phyloP scores from a whole-genome alignment of 768 basidiomycete genomes.

The Termitomyces sp. region DNA sequence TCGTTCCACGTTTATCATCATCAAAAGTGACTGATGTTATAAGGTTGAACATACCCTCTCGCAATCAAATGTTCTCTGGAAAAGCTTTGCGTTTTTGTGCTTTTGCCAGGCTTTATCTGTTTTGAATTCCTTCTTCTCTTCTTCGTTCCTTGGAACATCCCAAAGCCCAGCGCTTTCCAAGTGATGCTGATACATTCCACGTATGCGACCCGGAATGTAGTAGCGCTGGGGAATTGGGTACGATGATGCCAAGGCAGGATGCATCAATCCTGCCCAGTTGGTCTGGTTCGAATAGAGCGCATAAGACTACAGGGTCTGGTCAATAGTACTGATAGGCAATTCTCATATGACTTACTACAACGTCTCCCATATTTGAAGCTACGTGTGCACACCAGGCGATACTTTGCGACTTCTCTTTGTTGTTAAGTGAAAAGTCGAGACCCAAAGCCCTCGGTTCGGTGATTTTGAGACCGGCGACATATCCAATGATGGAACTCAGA shows the following conservation, averaged over 20 bases:
- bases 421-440: constrained; percentile 43
- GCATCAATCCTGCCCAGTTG: constrained; percentile 60
- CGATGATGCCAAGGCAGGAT: constrained; percentile 46
- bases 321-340: neutral
- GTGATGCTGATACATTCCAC: constrained; percentile 48
- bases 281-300: constrained; percentile 53
- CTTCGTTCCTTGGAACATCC: constrained; percentile 37
- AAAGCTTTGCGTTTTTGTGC: constrained; percentile 26
- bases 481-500: constrained; percentile 58
- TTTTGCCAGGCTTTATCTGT: constrained; percentile 25
- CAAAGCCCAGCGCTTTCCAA: constrained; percentile 64
- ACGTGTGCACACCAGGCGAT: constrained; percentile 64
- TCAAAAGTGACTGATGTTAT: neutral
- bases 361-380: constrained; percentile 60
- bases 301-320: constrained; percentile 41
- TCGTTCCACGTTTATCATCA: neutral
- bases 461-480: constrained; percentile 47
- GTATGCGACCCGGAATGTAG: constrained; percentile 63
- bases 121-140: constrained; percentile 39
- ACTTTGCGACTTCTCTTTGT: constrained; percentile 44
- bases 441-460: constrained; percentile 28
- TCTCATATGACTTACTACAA: constrained; percentile 50
- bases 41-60: constrained; percentile 46
- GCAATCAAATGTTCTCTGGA: constrained; percentile 54
- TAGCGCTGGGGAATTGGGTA: constrained; percentile 69